Conservation (phyloP, 2,329 filamentous ascomycete genomes). For the Phaeosphaeriaceae sp. region DNA sequence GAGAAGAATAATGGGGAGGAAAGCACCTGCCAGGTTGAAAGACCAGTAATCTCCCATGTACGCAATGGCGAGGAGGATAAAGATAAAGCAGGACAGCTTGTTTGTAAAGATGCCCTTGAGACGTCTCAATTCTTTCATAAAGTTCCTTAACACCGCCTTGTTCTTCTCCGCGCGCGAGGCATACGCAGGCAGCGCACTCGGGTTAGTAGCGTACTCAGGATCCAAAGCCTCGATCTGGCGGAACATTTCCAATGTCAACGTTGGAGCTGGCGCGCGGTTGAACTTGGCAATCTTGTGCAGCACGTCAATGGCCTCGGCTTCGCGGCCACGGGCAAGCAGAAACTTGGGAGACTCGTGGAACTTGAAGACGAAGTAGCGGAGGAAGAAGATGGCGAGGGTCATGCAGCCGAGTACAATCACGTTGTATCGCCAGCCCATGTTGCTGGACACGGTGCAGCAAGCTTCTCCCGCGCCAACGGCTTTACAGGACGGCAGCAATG, state of each 20-base stretch:
- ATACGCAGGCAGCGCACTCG: neutral
- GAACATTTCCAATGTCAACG: constrained; percentile 34
- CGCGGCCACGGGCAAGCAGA: constrained; percentile 30
- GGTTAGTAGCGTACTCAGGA: neutral
- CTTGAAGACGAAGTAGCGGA: constrained; percentile 37
- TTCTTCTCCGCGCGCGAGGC: constrained; percentile 25
- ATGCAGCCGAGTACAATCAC: constrained; percentile 35
- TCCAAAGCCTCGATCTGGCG: constrained; percentile 29
- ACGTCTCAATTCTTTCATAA: constrained; percentile 31
- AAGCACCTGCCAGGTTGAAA: constrained; percentile 36
- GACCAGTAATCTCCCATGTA: constrained; percentile 46
- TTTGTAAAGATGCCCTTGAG: constrained; percentile 38
- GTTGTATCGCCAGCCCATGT: constrained; percentile 43
- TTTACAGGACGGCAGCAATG: constrained; percentile 23
- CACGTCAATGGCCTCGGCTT: constrained; percentile 36
- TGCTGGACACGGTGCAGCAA: constrained; percentile 30
- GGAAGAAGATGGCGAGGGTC: constrained; percentile 35
- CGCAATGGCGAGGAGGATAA: constrained; percentile 32
- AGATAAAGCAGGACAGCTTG: constrained; percentile 31
- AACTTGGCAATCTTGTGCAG: constrained; percentile 38
- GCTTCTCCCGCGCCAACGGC: constrained; percentile 19
- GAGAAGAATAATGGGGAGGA: constrained; percentile 35
- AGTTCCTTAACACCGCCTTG: constrained; percentile 22
- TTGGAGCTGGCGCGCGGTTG: constrained; percentile 31
- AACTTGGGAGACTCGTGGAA: constrained; percentile 41